Evolutionary conservation across 1,284 basidiomycete species (phyloP).

Genomic region (Singerocomus rubriflavus): DNA sequence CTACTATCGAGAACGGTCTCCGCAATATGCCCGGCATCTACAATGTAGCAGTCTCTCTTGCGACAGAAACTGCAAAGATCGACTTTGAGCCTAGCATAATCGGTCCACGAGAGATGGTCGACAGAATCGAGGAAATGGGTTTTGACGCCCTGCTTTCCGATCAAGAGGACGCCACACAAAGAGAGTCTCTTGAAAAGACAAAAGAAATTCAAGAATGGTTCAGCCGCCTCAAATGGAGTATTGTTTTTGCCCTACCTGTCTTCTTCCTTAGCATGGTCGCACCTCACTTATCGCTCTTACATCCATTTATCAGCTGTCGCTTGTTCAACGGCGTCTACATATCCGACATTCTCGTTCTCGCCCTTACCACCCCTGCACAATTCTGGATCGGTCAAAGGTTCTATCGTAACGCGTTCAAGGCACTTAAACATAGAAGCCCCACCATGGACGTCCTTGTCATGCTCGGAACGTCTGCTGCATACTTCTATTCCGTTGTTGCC

Average conservation of each 20-base stretch:
- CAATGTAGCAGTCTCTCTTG: constrained; percentile 68
- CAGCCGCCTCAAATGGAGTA: constrained; percentile 72
- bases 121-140: constrained; percentile 83
- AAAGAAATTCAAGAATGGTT: constrained; percentile 94
- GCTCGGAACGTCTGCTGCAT: constrained; percentile 92
- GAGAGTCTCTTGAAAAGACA: constrained; percentile 86
- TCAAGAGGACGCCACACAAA: constrained; percentile 81
- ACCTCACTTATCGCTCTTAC: constrained; percentile 66
- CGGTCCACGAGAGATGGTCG: constrained; percentile 82
- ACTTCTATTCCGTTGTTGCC: constrained; percentile 80
- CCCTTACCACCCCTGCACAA: constrained; percentile 91
- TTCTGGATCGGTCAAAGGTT: constrained; percentile 90
- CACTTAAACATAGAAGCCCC: constrained; percentile 83
- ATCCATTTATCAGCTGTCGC: constrained; percentile 44
- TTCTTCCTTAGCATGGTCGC: constrained; percentile 91
- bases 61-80: constrained; percentile 72
- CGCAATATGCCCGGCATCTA: constrained; percentile 72
- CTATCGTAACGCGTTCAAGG: constrained; percentile 88
- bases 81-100: constrained; percentile 74
- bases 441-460: constrained; percentile 98
- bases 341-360: constrained; percentile 77
- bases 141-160: constrained; percentile 89
- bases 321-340: constrained; percentile 73
- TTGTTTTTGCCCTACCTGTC: constrained; percentile 86
- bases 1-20: constrained; percentile 74